Percentiles rank a stretch among this genome's conserved stretches.
Evolutionary conservation across 2,329 filamentous ascomycete genomes (phyloP).

Genomic region (Epichloe elymi): DNA sequence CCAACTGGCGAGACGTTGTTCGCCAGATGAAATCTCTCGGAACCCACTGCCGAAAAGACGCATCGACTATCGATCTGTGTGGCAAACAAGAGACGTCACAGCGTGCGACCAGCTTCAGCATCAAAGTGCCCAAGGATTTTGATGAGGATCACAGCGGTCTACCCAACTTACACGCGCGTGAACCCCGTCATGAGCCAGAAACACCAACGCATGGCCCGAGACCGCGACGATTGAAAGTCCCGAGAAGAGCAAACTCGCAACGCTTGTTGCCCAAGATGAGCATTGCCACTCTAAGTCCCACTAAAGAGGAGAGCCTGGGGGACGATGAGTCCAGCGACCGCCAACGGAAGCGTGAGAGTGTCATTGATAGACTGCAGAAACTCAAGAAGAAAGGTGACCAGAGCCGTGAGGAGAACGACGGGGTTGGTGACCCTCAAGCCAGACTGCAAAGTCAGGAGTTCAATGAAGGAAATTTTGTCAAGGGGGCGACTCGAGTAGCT

Average conservation of each 20-base stretch:
- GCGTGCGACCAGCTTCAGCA: not conserved
- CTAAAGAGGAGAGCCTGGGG: slow-evolving; percentile 17
- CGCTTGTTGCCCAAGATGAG: slow-evolving; percentile 13
- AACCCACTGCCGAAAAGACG: slow-evolving; percentile 13
- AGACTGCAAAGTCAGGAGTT: not conserved
- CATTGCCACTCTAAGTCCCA: slow-evolving; percentile 17
- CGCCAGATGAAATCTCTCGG: slow-evolving; percentile 41
- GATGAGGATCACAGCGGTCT: not conserved
- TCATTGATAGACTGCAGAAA: slow-evolving; percentile 1
- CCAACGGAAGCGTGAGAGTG: not conserved
- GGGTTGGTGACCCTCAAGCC: not conserved
- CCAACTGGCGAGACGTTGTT: slow-evolving; percentile 51
- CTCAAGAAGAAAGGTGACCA: not conserved
- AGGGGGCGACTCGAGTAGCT: not conserved
- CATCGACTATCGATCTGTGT: slow-evolving; percentile 7
- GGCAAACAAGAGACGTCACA: not conserved
- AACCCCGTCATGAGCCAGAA: slow-evolving; percentile 23
- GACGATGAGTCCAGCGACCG: slow-evolving; percentile 7
- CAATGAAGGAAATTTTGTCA: not conserved
- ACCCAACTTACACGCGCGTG: slow-evolving; percentile 8
- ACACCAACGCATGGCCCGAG: slow-evolving; percentile 18
- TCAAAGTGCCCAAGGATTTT: not conserved
- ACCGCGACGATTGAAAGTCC: slow-evolving; percentile 11
- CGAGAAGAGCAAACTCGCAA: slow-evolving; percentile 12
- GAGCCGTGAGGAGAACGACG: not conserved